Evolutionary conservation across 768 basidiomycete genomes (phyloP).

Genomic region (Podaxis sp.): DNA sequence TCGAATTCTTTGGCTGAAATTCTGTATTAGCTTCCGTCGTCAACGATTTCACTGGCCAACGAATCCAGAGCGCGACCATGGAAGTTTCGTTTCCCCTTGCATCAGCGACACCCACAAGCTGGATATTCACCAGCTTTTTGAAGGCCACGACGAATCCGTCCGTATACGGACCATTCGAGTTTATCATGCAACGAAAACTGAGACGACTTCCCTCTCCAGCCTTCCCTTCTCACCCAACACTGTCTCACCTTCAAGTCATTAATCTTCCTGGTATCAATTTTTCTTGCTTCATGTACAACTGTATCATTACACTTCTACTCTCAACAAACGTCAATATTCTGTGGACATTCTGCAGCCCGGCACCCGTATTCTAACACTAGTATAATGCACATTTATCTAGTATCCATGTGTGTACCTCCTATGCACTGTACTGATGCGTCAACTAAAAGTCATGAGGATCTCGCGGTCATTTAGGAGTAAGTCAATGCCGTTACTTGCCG

Average conservation of each 20-base stretch:
- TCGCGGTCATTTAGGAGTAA: neutral
- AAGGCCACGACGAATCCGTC: conserved; percentile 38
- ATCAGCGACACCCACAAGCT: neutral
- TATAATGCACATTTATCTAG: neutral
- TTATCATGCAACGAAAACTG: conserved; percentile 46
- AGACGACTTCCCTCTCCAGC: conserved; percentile 12
- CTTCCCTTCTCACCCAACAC: neutral
- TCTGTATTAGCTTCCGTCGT: conserved; percentile 57
- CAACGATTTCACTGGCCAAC: conserved; percentile 69
- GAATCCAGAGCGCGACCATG: conserved; percentile 27
- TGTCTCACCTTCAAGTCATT: conserved; percentile 5
- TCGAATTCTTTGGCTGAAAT: neutral
- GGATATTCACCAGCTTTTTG: conserved; percentile 6
- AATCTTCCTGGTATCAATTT: neutral
- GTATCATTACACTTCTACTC: neutral
- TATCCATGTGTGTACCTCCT: neutral
- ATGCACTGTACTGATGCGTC: neutral
- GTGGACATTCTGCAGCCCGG: neutral
- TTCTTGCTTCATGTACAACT: neutral
- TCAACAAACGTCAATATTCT: neutral
- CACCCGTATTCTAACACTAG: neutral
- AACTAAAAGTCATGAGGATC: neutral
- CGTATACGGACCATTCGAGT: conserved; percentile 54
- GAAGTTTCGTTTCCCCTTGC: conserved; percentile 16
- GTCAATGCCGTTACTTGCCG: neutral